Percentiles rank a stretch among this genome's conserved stretches.
phyloP scores from a whole-genome alignment of 768 basidiomycete genomes.

The Psilocybe tampanensis region DNA sequence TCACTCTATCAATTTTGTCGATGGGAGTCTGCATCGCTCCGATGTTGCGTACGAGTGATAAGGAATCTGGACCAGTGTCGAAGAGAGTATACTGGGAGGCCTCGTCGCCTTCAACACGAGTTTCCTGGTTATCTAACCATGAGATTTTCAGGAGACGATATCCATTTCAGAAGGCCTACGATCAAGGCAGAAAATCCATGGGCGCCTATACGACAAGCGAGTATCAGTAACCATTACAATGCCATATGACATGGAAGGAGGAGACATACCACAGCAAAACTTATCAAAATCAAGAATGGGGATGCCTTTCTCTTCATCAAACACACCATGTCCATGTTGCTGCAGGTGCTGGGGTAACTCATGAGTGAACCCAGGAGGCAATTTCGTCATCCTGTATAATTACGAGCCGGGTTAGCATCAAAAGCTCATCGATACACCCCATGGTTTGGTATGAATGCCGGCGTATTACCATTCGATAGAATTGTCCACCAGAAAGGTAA shows the following conservation, averaged over 20 bases:
- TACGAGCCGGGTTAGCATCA: not conserved
- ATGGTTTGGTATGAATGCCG: too few relatives aligned
- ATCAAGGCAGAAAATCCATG: conserved; percentile 86
- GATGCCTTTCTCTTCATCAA: conserved; percentile 46
- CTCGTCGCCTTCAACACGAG: conserved; percentile 44
- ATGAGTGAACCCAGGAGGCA: conserved; percentile 78
- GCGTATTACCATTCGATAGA: conserved; percentile 74
- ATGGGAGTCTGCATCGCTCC: conserved; percentile 58
- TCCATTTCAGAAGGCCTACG: conserved; percentile 39
- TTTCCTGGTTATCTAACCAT: conserved; percentile 48
- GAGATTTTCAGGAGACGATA: not conserved
- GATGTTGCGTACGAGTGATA: conserved; percentile 74
- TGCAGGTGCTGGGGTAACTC: conserved; percentile 68
- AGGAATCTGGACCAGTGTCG: conserved; percentile 83
- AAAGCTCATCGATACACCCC: not conserved
- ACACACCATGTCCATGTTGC: conserved; percentile 46
- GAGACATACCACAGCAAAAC: conserved; percentile 55
- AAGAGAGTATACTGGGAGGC: conserved; percentile 63
- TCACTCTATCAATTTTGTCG: conserved; percentile 57
- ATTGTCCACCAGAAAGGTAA: conserved; percentile 79
- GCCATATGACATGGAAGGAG: not conserved
- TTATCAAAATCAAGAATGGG: conserved; percentile 73
- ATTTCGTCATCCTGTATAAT: conserved; percentile 66
- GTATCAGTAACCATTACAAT: not conserved
- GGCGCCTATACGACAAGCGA: conserved; percentile 51